phyloP scores from a whole-genome alignment of 1,284 basidiomycete species.

The Pseudozyma thailandica region DNA sequence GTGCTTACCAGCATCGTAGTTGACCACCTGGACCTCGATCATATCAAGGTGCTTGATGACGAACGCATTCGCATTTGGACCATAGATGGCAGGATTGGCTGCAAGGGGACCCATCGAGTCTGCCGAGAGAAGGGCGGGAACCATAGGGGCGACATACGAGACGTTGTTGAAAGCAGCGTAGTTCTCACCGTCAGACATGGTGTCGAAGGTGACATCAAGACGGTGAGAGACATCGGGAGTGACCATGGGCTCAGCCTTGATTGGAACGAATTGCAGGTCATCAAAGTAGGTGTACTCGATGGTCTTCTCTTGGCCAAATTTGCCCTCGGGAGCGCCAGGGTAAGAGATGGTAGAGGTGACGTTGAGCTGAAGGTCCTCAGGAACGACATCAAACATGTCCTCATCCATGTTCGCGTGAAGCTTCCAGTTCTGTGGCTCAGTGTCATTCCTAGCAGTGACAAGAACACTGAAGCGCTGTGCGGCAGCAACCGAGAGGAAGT shows the following conservation, averaged over 20 bases:
- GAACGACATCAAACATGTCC: conserved; percentile 70
- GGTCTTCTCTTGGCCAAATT: conserved; percentile 37
- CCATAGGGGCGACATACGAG: conserved; percentile 71
- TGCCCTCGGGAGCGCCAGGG: conserved; percentile 24
- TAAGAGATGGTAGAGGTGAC: conserved; percentile 60
- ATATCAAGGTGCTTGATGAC: conserved; percentile 68
- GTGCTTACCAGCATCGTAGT: conserved; percentile 64
- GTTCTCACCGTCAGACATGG: conserved; percentile 68
- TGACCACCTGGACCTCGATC: conserved; percentile 60
- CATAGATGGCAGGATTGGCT: conserved; percentile 43
- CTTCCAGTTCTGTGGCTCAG: conserved; percentile 79
- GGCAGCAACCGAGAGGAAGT: conserved; percentile 43
- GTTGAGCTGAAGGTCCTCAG: conserved; percentile 59
- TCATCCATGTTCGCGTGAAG: conserved; percentile 88
- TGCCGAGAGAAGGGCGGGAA: conserved; percentile 48
- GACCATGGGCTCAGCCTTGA: conserved; percentile 64
- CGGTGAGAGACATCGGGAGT: conserved; percentile 67
- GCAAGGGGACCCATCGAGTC: conserved; percentile 67
- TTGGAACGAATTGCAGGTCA: conserved; percentile 70
- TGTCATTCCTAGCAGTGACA: conserved; percentile 78
- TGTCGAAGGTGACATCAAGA: conserved; percentile 70
- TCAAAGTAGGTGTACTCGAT: conserved; percentile 67
- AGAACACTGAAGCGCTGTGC: conserved; percentile 60
- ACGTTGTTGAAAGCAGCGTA: conserved; percentile 69
- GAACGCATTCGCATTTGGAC: conserved; percentile 51